These are phyloP conservation scores for Trebouxia gelatinosa DNA, from an alignment of 163 green algal genomes.

Conservation along the genomic window DNA sequence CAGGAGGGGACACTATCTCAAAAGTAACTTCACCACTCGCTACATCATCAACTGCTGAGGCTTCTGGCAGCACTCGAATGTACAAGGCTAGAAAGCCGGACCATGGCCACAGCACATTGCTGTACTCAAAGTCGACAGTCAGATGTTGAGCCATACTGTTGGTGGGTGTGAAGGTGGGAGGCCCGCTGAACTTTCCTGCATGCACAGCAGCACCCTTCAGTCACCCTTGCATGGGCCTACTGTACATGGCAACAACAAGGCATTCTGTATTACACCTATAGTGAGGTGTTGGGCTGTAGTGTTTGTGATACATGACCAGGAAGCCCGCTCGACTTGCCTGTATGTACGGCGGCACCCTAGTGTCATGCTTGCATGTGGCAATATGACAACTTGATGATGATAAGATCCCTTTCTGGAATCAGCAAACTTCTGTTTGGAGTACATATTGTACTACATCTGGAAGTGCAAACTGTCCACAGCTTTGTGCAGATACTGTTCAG, in stretches of 20 bases:
- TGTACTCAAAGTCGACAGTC: conserved; percentile 85
- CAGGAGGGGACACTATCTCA: conserved; percentile 60
- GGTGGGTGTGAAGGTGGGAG: conserved; percentile 57
- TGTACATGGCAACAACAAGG: neutral
- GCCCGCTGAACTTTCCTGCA: conserved; percentile 30
- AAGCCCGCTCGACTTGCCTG: no score
- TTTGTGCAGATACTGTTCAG: no score
- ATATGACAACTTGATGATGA: no score
- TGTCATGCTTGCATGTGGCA: no score
- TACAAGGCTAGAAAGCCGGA: conserved; percentile 90
- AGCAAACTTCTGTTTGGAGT: no score
- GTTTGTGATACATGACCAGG: no score
- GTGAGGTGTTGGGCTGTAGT: no score
- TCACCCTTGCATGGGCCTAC: neutral
- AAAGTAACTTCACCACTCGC: conserved; percentile 56
- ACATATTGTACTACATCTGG: no score
- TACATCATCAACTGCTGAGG: conserved; percentile 34
- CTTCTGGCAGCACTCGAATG: conserved; percentile 64
- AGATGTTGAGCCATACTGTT: conserved; percentile 73
- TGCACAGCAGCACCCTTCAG: neutral
- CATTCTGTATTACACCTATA: neutral
- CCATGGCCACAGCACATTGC: conserved; percentile 94
- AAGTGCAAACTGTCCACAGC: no score
- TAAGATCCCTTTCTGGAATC: no score
- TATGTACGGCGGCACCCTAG: no score